Evolutionary conservation across 164 flowering plant genomes (phyloP), one percentile per base, ranked within the genome.

Genomic region (Macadamia integrifolia): DNA sequence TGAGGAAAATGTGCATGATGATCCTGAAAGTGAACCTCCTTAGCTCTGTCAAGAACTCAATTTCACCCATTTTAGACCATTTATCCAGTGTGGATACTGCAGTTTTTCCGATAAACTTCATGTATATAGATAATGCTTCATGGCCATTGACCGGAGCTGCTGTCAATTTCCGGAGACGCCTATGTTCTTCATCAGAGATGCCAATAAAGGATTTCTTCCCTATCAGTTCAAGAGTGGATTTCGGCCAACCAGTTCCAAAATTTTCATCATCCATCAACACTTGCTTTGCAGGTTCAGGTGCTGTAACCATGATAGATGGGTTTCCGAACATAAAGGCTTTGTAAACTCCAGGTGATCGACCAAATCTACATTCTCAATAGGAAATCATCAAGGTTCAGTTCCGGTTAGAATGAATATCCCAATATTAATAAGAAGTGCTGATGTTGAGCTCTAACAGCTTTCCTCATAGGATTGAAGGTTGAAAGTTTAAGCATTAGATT

Each of bases 211-310:
- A 92, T 50, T 89, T 92, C 74, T 59, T 76, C 3, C 99, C 99
- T 1, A 95, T 88, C 40, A 95, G 87, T 44, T 88, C 77, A n/a
- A 63, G 18, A 0, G 94, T 83, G 32, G 97, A 69, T 43, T 23
- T 31, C 1, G 98, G 98, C 98, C 98, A 94, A 1, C 98, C 98
- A 0, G 96, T 91, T 67, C 66, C 64, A 71, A 92, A 94, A 0
- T 68, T 56, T 30, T 83, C 87, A 57, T 92, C 97, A 62, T 94
- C 97, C 31, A 79, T 86, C 30, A 92, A 31, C 6, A 87, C 95
- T 79, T 75, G 82, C 71, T 65, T 77, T 76, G 90, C 82, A 12
- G 82, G 64, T 66, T 90, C 97, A 0, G 97, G 86, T 18, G 62
- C 57, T 13, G 93, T 86, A 1, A 88, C 90, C 15, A 92, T 75